phyloP scores from a whole-genome alignment of 2,329 filamentous ascomycete species.

The Akanthomyces dipterigenus region DNA sequence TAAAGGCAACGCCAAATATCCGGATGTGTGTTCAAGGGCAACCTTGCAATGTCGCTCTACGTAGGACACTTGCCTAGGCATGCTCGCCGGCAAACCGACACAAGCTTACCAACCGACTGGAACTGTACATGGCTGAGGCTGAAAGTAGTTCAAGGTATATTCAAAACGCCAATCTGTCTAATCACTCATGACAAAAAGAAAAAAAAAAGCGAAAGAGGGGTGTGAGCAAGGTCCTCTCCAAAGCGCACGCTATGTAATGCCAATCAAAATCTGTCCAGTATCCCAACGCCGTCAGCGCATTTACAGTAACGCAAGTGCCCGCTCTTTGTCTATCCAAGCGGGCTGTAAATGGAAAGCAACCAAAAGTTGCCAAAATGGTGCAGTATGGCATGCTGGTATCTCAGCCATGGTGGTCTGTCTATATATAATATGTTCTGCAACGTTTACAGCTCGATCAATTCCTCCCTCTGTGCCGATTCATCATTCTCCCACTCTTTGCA shows the following conservation, averaged over 20 bases:
- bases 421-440: neutral
- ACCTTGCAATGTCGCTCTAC: too few relatives aligned
- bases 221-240: neutral
- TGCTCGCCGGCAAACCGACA: too few relatives aligned
- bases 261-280: constrained; percentile 3
- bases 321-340: constrained; percentile 3
- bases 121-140: too few relatives aligned
- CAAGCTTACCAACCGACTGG: too few relatives aligned
- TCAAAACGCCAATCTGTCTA: neutral
- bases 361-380: neutral
- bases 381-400: neutral
- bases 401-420: neutral
- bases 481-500: constrained; percentile 32
- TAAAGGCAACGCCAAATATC: too few relatives aligned
- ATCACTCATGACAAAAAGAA: neutral
- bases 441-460: constrained; percentile 7
- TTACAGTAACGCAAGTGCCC: neutral
- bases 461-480: constrained; percentile 12
- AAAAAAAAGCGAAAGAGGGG: neutral
- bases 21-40: too few relatives aligned
- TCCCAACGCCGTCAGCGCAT: constrained; percentile 6
- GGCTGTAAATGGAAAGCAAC: neutral
- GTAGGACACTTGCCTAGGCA: too few relatives aligned
- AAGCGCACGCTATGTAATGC: constrained; percentile 7
- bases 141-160: neutral